Conservation (phyloP, 208 protist genomes). For the Trypanosoma avium region DNA sequence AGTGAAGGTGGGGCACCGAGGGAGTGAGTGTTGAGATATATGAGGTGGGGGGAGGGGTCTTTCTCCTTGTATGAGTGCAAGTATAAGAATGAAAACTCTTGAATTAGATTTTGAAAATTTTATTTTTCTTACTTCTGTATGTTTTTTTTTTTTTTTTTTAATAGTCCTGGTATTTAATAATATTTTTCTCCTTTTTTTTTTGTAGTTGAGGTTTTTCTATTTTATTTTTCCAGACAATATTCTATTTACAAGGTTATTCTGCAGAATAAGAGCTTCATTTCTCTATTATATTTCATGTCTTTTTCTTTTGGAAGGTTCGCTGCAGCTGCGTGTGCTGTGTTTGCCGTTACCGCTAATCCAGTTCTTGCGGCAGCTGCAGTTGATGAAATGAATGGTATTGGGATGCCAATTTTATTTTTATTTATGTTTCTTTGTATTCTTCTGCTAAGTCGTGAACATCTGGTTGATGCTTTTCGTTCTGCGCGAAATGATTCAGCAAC, state of each 20-base stretch:
- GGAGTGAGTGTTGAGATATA: conserved; percentile 13
- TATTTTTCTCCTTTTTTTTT: conserved; percentile 21
- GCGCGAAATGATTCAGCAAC: not conserved
- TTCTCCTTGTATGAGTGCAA: not conserved
- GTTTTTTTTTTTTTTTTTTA: conserved; percentile 3
- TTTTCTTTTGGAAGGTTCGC: not conserved
- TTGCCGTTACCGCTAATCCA: not conserved
- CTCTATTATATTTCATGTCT: not conserved
- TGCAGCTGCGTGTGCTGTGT: not conserved
- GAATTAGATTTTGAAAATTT: not conserved
- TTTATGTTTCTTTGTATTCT: conserved; percentile 1
- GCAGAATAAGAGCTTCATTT: too few species aligned
- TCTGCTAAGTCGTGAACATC: not conserved
- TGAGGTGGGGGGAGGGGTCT: not conserved
- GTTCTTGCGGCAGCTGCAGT: not conserved
- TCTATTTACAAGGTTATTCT: too few species aligned
- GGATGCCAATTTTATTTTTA: conserved; percentile 21
- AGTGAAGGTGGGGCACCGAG: conserved; percentile 6
- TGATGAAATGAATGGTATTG: conserved; percentile 14
- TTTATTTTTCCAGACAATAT: conserved; percentile 4
- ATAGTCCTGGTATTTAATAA: not conserved
- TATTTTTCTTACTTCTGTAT: too few species aligned
- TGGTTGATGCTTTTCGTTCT: not conserved
- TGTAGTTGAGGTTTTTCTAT: conserved; percentile 21
- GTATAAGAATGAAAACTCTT: not conserved